Conservation (phyloP, 2,329 filamentous ascomycete species). For the Aspergillus oerlinghausenensis region DNA sequence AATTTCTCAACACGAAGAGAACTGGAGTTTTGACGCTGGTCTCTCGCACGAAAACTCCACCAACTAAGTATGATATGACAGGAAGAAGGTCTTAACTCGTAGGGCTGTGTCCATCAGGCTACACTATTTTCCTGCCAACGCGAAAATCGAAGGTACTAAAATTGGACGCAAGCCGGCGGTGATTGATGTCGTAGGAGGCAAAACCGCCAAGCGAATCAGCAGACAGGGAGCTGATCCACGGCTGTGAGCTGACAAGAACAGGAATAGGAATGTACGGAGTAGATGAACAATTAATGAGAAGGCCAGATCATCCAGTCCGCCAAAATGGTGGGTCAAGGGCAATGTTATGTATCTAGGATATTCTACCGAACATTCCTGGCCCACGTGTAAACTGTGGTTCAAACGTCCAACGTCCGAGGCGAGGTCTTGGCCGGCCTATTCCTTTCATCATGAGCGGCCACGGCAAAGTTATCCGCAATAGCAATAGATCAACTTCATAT, state of each 20-base stretch:
- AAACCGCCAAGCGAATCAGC: not conserved
- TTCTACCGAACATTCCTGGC: slow-evolving; percentile 4
- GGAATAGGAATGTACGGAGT: not conserved
- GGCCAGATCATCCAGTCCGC: slow-evolving; percentile 1
- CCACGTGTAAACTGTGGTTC: slow-evolving; percentile 12
- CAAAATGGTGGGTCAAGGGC: slow-evolving; percentile 7
- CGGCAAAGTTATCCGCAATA: not conserved
- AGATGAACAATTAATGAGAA: not conserved
- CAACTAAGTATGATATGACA: slow-evolving; percentile 3
- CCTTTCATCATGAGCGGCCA: not conserved
- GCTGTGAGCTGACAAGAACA: not conserved
- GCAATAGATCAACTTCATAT: not conserved
- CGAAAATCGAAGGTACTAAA: slow-evolving; percentile 4
- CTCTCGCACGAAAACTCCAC: not conserved
- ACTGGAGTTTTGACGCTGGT: not conserved
- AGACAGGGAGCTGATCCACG: not conserved
- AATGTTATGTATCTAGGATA: not conserved
- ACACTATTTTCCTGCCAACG: slow-evolving; percentile 16
- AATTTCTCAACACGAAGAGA: not conserved
- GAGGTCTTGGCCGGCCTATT: not conserved
- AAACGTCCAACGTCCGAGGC: not conserved
- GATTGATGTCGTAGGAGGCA: not conserved
- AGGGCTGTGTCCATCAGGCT: slow-evolving; percentile 27
- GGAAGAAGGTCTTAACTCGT: slow-evolving; percentile 5
- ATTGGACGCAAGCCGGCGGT: slow-evolving; percentile 2